Base-by-base conservation (phyloP, 1,284 basidiomycete genomes). In the Trichosporon inkin region DNA sequence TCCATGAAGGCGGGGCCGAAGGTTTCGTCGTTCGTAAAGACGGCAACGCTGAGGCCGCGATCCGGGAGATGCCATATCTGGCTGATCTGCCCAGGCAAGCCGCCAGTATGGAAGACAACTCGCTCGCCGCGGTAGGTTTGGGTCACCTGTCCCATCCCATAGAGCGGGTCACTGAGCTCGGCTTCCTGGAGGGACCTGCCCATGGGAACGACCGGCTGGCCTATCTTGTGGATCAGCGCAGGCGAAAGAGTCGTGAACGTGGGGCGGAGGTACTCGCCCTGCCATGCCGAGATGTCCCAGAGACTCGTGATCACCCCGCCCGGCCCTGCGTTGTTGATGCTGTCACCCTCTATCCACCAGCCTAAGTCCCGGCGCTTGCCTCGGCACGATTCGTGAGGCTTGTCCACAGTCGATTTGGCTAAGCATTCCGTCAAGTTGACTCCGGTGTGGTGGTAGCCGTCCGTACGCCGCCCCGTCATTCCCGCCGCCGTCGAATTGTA, bases 231-330 rank as follows among this genome's bases (percentile, higher is more conserved):
- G 38, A 75, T 47, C 13, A 70, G 22, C 10, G 32, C 8, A 2
- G 28, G 32, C 3, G 49, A 17, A 4, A 52, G 20, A 6, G 16
- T 22, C 17, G 41, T 52, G 6, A 28, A 17, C 3, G 17, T 16
- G 1, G 49, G 49, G 17, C 19, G 49, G 17, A 52, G 49, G 49
- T 35, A 36, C n/a, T 52, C 49, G 16, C 32, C 32, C 32, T 35
- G 49, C 32, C 32, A 52, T 16, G 34, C 34, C 10, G 28, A 34
- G 28, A 71, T 57, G 39, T 75, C 73, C 3, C 57, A 57, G 2
- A 65, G 65, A 6, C 63, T 63, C 13, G 63, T 62, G 37, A 73
- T 65, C 0, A 75, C 56, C 3, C 71, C 73, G 0, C 73, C 71
- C 0, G 68, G 49, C 3, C 70, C 73, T 10, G 66, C 65, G 19